Evolutionary conservation across 139 green algal genomes (phyloP).

Genomic region (Volvox africanus): DNA sequence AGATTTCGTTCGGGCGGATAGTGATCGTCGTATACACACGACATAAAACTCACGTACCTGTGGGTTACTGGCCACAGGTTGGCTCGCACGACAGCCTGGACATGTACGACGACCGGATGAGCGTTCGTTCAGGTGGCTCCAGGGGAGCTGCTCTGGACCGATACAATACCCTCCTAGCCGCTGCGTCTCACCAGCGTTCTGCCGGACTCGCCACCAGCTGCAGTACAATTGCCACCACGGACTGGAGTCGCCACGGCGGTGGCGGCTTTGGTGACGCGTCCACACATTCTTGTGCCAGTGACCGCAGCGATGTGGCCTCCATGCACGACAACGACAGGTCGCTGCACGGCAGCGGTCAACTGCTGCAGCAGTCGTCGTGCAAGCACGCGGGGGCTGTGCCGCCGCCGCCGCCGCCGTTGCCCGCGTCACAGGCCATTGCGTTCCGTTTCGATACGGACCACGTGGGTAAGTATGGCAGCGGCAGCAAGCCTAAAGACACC

Average conservation of each 20-base stretch:
- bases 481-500: background rate
- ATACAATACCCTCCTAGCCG: conserved; percentile 37
- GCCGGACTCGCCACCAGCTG: background rate
- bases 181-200: background rate
- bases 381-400: background rate
- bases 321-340: conserved; percentile 16
- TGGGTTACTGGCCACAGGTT: background rate
- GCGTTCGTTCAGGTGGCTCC: background rate
- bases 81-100: conserved; percentile 62
- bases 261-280: background rate
- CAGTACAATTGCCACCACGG: background rate
- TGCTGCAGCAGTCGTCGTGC: background rate
- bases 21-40: too few species aligned
- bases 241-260: conserved; percentile 36
- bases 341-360: background rate
- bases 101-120: conserved; percentile 67
- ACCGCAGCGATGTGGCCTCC: background rate
- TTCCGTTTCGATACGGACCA: conserved; percentile 31
- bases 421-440: background rate
- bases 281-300: background rate
- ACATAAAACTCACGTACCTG: too few species aligned
- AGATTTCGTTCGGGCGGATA: too few species aligned
- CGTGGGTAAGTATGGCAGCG: background rate
- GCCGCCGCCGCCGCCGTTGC: background rate
- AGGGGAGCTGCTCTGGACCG: conserved; percentile 48